Base-by-base conservation (phyloP, 176 grass and related monocot genomes). In the Raddia distichophylla region DNA sequence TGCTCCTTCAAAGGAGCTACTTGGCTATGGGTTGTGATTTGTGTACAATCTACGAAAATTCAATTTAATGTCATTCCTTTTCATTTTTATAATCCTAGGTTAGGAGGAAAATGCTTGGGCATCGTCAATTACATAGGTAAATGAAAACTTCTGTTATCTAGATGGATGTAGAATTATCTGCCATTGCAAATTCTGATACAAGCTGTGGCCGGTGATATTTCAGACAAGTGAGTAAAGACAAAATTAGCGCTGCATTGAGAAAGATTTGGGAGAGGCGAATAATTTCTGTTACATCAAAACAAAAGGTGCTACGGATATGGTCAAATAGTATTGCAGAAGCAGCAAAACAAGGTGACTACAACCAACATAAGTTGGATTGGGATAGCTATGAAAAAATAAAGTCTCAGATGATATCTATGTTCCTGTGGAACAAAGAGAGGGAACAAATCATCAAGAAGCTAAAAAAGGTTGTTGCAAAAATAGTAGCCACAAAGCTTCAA, bases 91-190 rank as follows among this genome's bases (percentile, higher is more conserved):
- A 11, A 69, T 92, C 52, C 64, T 82, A 94, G 95, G 78, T 98
- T 83, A 94, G 82, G 84, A 89, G 84, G 92, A 94, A 93, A 80
- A 93, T 94, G 90, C 69, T 87, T 66, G 86, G 93, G 43, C 73
- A 73, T 49, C 88, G 62, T 62, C 88, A 84, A 43, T 74, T 65
- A 73, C 95, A 91, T 60, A 97, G 90, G 95, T 97, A 89, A 33
- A 45, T 60, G 42, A 43, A 17, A 46, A 37, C n/a, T 69, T 85
- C 64, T 76, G 4, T 80, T 81, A 69, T 65, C 7, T 73, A 32
- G 58, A 67, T 33, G 44, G 16, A 82, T 59, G 9, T 33, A 3
- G 52, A 54, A 18, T n/a, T 52, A 73, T 58, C 7, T 63, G 46
- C 7, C 67, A 84, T 9, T 37, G 33, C 15, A 22, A 43, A 64